These are phyloP conservation scores for Hypoxylon sp. DNA, from an alignment of 2,329 filamentous ascomycete species.

Conservation along the genomic window DNA sequence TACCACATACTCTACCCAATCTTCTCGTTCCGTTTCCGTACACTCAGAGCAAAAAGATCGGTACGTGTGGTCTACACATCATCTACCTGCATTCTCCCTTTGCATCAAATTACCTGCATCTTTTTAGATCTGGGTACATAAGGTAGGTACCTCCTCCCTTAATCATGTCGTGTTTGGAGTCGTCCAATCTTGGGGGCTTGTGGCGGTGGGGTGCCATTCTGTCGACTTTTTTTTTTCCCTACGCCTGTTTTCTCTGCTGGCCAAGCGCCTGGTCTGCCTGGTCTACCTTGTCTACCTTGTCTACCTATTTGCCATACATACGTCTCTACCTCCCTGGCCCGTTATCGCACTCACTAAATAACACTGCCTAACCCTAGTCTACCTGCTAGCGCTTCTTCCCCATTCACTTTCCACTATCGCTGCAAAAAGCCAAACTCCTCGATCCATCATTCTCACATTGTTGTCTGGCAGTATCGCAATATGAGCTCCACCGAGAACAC, in stretches of 20 bases:
- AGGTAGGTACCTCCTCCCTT: slow-evolving; percentile 25
- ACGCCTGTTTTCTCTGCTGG: slow-evolving; percentile 9
- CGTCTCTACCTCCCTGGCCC: slow-evolving; percentile 8
- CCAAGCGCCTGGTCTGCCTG: slow-evolving; percentile 1
- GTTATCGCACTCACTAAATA: slow-evolving; percentile 13
- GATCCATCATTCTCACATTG: slow-evolving; percentile 24
- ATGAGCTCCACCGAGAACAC: slow-evolving; percentile 67
- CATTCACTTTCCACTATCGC: slow-evolving; percentile 7
- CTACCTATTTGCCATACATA: slow-evolving; percentile 12
- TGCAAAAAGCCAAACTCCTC: slow-evolving; percentile 17
- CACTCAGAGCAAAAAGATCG: slow-evolving; percentile 7
- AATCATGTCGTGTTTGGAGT: slow-evolving; percentile 24
- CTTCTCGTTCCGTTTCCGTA: slow-evolving; percentile 21
- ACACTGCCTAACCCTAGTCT: slow-evolving; percentile 8
- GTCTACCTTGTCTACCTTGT: slow-evolving; percentile 10
- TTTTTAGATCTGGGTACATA: slow-evolving; percentile 33
- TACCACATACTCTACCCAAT: slow-evolving; percentile 42
- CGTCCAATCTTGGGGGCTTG: slow-evolving; percentile 17
- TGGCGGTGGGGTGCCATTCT: slow-evolving; percentile 34
- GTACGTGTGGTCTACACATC: slow-evolving; percentile 31
- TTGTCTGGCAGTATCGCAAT: slow-evolving; percentile 47
- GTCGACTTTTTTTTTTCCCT: slow-evolving; percentile 7
- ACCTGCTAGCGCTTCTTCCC: slow-evolving; percentile 6
- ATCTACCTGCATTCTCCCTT: slow-evolving; percentile 34
- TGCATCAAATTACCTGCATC: slow-evolving; percentile 42